These are phyloP conservation scores for Amaranthus palmeri DNA, from an alignment of 148 eudicot genomes.

Conservation along the genomic window DNA sequence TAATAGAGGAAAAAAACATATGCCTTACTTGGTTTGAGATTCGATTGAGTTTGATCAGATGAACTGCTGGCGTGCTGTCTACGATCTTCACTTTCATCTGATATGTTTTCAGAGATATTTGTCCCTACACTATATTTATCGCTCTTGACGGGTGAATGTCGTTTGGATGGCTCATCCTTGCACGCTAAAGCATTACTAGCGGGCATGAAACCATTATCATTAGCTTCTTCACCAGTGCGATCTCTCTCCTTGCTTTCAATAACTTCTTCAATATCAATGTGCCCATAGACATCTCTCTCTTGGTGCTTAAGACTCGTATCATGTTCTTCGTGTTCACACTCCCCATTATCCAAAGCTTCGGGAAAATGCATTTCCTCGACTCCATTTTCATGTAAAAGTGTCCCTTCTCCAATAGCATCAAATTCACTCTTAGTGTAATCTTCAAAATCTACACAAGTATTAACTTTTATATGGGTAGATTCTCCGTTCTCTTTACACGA, in stretches of 20 bases:
- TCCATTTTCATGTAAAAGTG: constrained; percentile 23
- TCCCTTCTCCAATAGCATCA: constrained; percentile 20
- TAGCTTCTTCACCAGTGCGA: neutral
- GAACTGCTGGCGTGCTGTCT: constrained; percentile 30
- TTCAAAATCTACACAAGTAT: constrained; percentile 21
- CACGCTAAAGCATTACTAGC: constrained; percentile 18
- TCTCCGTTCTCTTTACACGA: constrained; percentile 23
- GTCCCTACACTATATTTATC: too few relatives aligned
- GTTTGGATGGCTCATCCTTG: constrained; percentile 27
- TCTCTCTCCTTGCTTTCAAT: constrained; percentile 20
- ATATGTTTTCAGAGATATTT: neutral
- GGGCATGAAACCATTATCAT: constrained; percentile 21
- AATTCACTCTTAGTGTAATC: constrained; percentile 11
- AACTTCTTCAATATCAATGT: constrained; percentile 32
- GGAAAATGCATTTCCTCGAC: constrained; percentile 13
- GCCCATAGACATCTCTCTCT: constrained; percentile 22
- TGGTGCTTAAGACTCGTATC: neutral
- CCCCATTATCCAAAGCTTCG: constrained; percentile 6
- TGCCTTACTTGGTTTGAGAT: constrained; percentile 37
- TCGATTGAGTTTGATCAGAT: constrained; percentile 25
- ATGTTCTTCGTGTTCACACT: neutral
- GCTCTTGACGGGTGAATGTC: constrained; percentile 20
- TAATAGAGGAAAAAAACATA: neutral
- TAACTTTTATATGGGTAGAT: constrained; percentile 3
- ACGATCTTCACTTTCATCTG: constrained; percentile 27